Percentiles rank a stretch among this genome's conserved stretches.
phyloP scores from a whole-genome alignment of 2,329 filamentous ascomycete species.

The Paracorniculantispora psalliotae region DNA sequence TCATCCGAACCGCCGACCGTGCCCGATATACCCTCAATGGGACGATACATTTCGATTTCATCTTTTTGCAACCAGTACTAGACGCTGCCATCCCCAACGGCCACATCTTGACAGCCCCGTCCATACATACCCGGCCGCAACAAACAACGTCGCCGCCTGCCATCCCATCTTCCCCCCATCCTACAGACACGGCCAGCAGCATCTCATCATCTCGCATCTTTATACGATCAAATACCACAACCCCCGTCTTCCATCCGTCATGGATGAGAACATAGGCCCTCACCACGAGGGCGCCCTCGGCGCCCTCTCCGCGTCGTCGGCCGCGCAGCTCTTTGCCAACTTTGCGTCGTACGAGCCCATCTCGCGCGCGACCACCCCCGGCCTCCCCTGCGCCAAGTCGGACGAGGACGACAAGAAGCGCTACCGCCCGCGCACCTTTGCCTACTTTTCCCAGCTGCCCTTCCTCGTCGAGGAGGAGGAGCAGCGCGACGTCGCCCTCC shows the following conservation, averaged over 20 bases:
- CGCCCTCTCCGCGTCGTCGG: conserved; percentile 28
- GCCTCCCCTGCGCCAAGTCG: conserved; percentile 49
- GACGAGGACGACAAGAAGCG: conserved; percentile 54
- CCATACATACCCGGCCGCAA: not conserved
- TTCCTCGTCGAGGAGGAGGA: conserved; percentile 79
- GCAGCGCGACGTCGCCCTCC: conserved; percentile 71
- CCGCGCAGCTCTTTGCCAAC: conserved; percentile 29
- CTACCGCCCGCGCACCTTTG: conserved; percentile 84
- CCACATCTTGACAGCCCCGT: not conserved
- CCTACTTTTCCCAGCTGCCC: conserved; percentile 85
- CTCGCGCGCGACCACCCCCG: conserved; percentile 82
- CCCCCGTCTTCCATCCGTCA: conserved; percentile 17
- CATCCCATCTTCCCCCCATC: not conserved
- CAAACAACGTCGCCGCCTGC: conserved; percentile 3
- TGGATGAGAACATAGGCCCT: conserved; percentile 37
- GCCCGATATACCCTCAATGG: conserved; percentile 1
- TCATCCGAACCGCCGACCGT: not conserved
- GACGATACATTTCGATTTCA: not conserved
- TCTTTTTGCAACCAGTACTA: not conserved
- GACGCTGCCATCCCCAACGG: not conserved
- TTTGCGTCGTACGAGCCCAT: conserved; percentile 58
- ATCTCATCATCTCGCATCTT: not conserved
- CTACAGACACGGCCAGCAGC: not conserved
- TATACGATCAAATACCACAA: not conserved
- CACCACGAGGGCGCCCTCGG: conserved; percentile 26